These are phyloP conservation scores for Karstenula rhodostoma DNA, from an alignment of 2,329 filamentous ascomycete species.

Conservation along the genomic window DNA sequence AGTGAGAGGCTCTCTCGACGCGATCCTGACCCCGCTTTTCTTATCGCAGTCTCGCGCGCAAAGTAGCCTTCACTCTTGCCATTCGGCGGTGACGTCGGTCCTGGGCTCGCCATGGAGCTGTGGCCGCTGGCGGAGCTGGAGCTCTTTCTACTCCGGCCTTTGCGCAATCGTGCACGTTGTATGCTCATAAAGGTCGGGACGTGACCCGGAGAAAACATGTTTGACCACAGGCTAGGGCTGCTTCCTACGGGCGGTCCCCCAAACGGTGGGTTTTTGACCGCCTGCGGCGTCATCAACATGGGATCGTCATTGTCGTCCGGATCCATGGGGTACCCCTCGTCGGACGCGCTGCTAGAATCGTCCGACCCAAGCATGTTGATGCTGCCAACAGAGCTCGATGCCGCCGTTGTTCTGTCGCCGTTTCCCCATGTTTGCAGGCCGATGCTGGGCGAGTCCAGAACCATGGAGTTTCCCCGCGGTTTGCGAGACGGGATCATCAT, in stretches of 20 bases:
- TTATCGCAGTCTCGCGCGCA: slow-evolving; percentile 58
- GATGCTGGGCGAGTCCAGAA: slow-evolving; percentile 70
- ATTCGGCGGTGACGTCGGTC: slow-evolving; percentile 80
- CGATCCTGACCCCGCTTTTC: slow-evolving; percentile 62
- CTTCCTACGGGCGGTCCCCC: slow-evolving; percentile 49
- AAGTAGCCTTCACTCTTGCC: slow-evolving; percentile 65
- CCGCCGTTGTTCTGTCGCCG: slow-evolving; percentile 47
- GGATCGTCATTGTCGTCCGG: slow-evolving; percentile 67
- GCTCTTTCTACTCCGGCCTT: slow-evolving; percentile 69
- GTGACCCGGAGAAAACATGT: slow-evolving; percentile 70
- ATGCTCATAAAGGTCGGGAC: slow-evolving; percentile 83
- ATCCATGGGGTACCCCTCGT: slow-evolving; percentile 60
- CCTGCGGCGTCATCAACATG: slow-evolving; percentile 84
- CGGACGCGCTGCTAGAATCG: slow-evolving; percentile 74
- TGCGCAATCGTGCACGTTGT: slow-evolving; percentile 66
- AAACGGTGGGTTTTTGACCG: slow-evolving; percentile 64
- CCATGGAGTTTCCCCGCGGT: slow-evolving; percentile 48
- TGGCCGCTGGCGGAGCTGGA: slow-evolving; percentile 74
- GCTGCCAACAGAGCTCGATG: slow-evolving; percentile 82
- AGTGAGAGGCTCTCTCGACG: slow-evolving; percentile 89
- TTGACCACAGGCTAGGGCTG: slow-evolving; percentile 69
- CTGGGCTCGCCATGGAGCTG: slow-evolving; percentile 72
- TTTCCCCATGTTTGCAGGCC: slow-evolving; percentile 71
- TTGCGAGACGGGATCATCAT: slow-evolving; percentile 67
- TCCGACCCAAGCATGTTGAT: slow-evolving; percentile 82